Evolutionary conservation across 352 stramenopile species (phyloP).

Genomic region (Blastocystis sp.): DNA sequence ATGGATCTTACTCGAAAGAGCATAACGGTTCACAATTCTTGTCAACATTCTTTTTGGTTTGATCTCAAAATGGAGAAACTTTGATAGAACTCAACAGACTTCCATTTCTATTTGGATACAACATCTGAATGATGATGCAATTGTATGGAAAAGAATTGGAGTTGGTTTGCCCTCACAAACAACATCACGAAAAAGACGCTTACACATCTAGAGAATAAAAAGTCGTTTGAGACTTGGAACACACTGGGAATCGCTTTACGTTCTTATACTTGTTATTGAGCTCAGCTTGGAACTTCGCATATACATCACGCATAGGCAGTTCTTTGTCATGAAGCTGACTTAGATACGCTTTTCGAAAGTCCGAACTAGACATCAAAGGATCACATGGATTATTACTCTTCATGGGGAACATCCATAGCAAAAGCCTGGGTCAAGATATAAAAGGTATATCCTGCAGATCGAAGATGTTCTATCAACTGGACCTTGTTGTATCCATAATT

Average conservation of each 20-base stretch:
- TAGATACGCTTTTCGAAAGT: background rate
- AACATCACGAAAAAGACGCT: background rate
- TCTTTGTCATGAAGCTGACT: background rate
- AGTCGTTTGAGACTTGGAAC: background rate
- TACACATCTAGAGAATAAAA: background rate
- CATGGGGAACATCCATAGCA: conserved; percentile 49
- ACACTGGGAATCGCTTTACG: background rate
- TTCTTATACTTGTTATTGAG: background rate
- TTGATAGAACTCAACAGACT: background rate
- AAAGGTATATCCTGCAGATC: conserved; percentile 5
- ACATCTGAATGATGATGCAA: too few relatives aligned
- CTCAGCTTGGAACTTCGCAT: background rate
- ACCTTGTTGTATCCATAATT: conserved; percentile 60
- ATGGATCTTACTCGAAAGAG: background rate
- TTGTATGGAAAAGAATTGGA: too few relatives aligned
- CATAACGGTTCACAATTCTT: background rate
- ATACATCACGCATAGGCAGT: conserved; percentile 11
- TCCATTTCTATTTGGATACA: background rate
- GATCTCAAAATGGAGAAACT: background rate
- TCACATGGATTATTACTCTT: background rate
- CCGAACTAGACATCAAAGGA: background rate
- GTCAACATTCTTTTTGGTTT: background rate
- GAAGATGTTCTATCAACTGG: conserved; percentile 36
- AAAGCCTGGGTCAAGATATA: conserved; percentile 46
- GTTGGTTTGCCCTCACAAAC: background rate